phyloP scores from a whole-genome alignment of 208 protist genomes.

The Trypanosoma congolense region DNA sequence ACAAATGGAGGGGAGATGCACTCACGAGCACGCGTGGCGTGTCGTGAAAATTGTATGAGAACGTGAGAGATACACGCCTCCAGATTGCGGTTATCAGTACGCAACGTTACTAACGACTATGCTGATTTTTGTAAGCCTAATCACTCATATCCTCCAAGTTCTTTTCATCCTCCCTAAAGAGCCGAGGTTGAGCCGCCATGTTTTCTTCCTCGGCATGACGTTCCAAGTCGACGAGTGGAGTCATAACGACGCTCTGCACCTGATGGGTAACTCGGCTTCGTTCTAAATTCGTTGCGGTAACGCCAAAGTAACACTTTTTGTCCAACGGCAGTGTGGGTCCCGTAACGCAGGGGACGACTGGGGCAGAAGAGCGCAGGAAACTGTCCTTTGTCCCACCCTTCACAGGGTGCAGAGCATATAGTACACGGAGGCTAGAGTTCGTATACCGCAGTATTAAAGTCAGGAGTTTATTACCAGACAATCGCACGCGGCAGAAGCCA shows the following conservation, averaged over 20 bases:
- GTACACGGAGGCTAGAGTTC: conserved; percentile 8
- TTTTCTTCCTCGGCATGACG: conserved; percentile 24
- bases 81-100: no score
- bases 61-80: no score
- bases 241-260: conserved; percentile 42
- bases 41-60: no score
- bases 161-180: conserved; percentile 20
- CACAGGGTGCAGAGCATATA: conserved; percentile 18
- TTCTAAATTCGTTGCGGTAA: conserved; percentile 26
- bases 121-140: no score
- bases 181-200: conserved; percentile 5
- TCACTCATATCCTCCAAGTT: background rate
- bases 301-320: conserved; percentile 27
- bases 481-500: conserved; percentile 21
- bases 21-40: no score
- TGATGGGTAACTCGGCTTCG: conserved; percentile 25
- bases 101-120: no score
- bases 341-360: conserved; percentile 13
- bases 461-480: conserved; percentile 22
- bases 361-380: background rate
- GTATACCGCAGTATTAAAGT: conserved; percentile 31
- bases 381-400: background rate
- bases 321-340: background rate
- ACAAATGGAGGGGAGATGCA: no score
- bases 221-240: conserved; percentile 21